phyloP scores from a whole-genome alignment of 495 filamentous ascomycete species.

The Staphylotrichum longicolle region DNA sequence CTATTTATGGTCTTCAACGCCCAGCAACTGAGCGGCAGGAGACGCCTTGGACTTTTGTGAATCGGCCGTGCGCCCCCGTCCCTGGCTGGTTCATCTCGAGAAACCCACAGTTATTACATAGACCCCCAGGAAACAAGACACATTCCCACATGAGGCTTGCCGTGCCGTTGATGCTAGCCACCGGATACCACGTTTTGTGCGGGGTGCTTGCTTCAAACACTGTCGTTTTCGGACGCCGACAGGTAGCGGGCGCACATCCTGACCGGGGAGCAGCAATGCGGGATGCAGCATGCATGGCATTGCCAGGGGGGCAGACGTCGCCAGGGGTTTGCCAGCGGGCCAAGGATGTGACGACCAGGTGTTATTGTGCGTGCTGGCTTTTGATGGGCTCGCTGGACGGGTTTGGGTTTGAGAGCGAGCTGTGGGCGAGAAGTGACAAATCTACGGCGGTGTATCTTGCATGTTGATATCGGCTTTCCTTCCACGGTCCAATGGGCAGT shows the following conservation, averaged over 20 bases:
- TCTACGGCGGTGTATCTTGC: slow-evolving; percentile 16
- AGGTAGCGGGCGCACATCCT: not conserved
- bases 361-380: too few species aligned
- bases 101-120: too few species aligned
- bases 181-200: not conserved
- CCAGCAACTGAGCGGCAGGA: too few species aligned
- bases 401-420: not conserved
- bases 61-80: too few species aligned
- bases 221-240: not conserved
- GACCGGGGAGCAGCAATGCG: slow-evolving; percentile 5
- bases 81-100: too few species aligned
- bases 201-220: not conserved
- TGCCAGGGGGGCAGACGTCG: not conserved
- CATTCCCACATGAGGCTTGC: too few species aligned
- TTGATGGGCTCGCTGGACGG: not conserved
- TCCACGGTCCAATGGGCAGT: not conserved
- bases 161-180: not conserved
- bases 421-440: slow-evolving; percentile 8
- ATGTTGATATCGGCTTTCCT: slow-evolving; percentile 12
- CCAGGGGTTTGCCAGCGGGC: not conserved
- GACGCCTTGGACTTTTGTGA: too few species aligned
- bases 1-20: too few species aligned
- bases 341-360: not conserved
- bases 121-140: too few species aligned
- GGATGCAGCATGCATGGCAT: slow-evolving; percentile 13